phyloP scores from a whole-genome alignment of 805 yeast species.

The Lachancea dasiensis region DNA sequence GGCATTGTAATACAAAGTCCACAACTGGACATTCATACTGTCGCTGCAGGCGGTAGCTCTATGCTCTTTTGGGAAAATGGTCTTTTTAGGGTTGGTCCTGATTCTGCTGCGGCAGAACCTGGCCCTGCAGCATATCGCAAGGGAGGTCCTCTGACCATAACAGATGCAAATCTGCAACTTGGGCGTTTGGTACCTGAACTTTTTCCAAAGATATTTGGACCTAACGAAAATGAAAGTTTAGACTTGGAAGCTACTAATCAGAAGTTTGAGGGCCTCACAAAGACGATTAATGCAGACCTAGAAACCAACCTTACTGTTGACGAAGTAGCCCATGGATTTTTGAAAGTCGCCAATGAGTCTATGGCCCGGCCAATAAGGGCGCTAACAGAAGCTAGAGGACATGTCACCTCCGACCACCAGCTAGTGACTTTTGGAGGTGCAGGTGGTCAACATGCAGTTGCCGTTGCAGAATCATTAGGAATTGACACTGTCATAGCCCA shows the following conservation, averaged over 20 bases:
- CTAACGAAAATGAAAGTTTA: constrained; percentile 64
- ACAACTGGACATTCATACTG: constrained; percentile 73
- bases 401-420: constrained; percentile 55
- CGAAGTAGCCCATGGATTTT: constrained; percentile 74
- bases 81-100: constrained; percentile 77
- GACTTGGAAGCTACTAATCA: constrained; percentile 47
- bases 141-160: constrained; percentile 77
- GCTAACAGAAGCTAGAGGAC: constrained; percentile 80
- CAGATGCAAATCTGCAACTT: constrained; percentile 73
- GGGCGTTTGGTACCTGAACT: constrained; percentile 69
- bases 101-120: constrained; percentile 81
- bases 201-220: constrained; percentile 81
- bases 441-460: constrained; percentile 85
- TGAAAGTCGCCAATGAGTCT: constrained; percentile 77
- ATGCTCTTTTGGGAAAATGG: constrained; percentile 63
- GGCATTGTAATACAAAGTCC: constrained; percentile 82
- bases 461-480: constrained; percentile 67
- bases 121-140: constrained; percentile 86
- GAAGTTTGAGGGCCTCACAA: constrained; percentile 51
- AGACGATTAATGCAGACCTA: constrained; percentile 45
- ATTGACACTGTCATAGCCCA: constrained; percentile 66
- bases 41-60: constrained; percentile 84
- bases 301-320: constrained; percentile 43
- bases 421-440: constrained; percentile 89
- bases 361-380: constrained; percentile 90